These are phyloP conservation scores for Colletotrichum paranaense DNA, from an alignment of 2,329 filamentous ascomycete genomes.

Conservation along the genomic window DNA sequence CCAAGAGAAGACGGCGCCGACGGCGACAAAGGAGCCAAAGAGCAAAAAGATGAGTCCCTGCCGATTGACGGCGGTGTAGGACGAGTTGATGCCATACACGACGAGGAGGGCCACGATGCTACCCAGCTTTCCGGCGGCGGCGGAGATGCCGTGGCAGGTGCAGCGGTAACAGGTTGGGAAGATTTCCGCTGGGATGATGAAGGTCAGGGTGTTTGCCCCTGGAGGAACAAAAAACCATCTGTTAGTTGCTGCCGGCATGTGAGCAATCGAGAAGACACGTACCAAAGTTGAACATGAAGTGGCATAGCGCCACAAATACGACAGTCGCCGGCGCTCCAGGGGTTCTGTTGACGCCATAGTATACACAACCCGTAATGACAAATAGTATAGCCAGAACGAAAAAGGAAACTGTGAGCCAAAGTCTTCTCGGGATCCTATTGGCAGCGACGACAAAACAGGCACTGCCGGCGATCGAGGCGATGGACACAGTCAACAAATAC, in stretches of 20 bases:
- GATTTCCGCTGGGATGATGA: constrained; percentile 73
- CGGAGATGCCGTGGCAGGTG: constrained; percentile 71
- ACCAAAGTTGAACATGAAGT: constrained; percentile 68
- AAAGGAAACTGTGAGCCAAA: constrained; percentile 63
- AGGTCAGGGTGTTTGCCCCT: constrained; percentile 72
- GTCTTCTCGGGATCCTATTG: constrained; percentile 59
- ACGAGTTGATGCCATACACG: constrained; percentile 60
- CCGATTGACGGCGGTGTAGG: constrained; percentile 53
- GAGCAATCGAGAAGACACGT: constrained; percentile 29
- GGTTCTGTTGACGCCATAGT: constrained; percentile 58
- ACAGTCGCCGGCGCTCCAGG: constrained; percentile 58
- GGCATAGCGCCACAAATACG: constrained; percentile 62
- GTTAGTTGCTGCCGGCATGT: no score
- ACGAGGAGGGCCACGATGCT: constrained; percentile 64
- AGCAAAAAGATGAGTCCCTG: constrained; percentile 63
- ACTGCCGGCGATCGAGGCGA: constrained; percentile 63
- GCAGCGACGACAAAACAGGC: constrained; percentile 59
- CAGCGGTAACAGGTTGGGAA: constrained; percentile 73
- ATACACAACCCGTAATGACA: constrained; percentile 61
- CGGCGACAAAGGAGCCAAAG: constrained; percentile 60
- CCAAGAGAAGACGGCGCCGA: constrained; percentile 63
- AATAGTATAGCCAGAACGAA: constrained; percentile 58
- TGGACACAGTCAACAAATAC: constrained; percentile 62
- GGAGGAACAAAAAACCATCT: no score
- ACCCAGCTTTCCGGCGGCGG: constrained; percentile 69